Percentiles rank a stretch among this genome's conserved stretches.
Conservation (phyloP, 768 basidiomycete species). For the Boletus sp. region DNA sequence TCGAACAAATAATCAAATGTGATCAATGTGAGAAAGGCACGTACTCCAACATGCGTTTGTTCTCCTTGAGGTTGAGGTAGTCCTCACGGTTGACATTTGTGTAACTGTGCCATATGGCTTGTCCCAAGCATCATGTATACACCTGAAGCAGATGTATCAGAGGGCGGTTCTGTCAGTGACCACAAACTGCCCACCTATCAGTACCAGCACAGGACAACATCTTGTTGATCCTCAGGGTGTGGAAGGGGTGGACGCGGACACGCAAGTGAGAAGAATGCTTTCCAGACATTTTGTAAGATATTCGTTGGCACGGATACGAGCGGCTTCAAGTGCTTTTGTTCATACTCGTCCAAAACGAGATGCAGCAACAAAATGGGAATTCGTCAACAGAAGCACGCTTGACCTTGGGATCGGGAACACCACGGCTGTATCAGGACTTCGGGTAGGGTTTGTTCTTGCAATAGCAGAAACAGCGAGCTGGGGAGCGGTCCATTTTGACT, state of each 20-base stretch:
- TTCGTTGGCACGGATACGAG: constrained; percentile 99
- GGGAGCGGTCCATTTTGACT: constrained; percentile 86
- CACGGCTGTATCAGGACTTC: constrained; percentile 94
- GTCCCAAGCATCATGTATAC: too few relatives aligned
- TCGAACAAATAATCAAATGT: background rate
- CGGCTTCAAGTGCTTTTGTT: constrained; percentile 99
- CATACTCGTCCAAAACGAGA: constrained; percentile 97
- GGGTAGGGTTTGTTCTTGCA: constrained; percentile 99
- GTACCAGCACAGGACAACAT: constrained; percentile 99
- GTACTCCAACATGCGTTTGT: constrained; percentile 85
- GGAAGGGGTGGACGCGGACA: constrained; percentile 97
- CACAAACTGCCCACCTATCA: constrained; percentile 63
- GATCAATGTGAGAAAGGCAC: constrained; percentile 33
- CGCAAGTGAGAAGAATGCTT: constrained; percentile 99
- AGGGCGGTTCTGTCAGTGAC: rapidly evolving
- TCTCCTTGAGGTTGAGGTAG: constrained; percentile 84
- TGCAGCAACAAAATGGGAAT: constrained; percentile 93
- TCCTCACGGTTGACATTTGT: constrained; percentile 91
- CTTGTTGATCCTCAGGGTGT: constrained; percentile 99
- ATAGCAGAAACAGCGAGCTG: constrained; percentile 97
- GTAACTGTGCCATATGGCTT: too few relatives aligned
- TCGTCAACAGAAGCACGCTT: constrained; percentile 97
- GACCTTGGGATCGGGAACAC: constrained; percentile 95
- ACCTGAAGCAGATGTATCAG: constrained; percentile 39
- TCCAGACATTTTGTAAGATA: constrained; percentile 96